Base-by-base conservation (phyloP, 2,329 filamentous ascomycete genomes). In the Cercospora sp. region DNA sequence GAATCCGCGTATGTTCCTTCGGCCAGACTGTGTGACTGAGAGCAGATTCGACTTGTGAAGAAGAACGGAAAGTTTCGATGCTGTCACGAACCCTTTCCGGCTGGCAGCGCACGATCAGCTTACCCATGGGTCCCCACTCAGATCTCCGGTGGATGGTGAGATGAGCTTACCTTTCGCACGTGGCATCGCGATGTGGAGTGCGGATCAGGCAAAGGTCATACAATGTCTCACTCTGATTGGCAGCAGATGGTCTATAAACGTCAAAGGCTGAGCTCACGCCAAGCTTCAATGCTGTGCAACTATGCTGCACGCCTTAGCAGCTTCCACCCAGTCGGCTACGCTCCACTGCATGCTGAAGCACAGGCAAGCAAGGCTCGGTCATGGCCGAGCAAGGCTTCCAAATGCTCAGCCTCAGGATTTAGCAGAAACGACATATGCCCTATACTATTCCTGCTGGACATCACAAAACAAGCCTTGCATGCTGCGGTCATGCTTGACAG, bases 171-270 rank as follows among this genome's bases (percentile, higher is more conserved):
- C 16, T 8, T 53, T 26, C 6, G 24, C 51, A 57, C 28, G 51
- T 57, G 51, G 9, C 28, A 30, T 57, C 5, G 7, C 24, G 16
- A 16, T 28, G 21, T 30, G 28, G 21, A 8, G 30, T 30, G 8
- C 18, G 28, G 24, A 24, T 12, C 49, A 57, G 24, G 21, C 13
- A 28, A 28, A 57, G 12, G 51, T 30, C 24, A 30, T 3, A 18
- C 28, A 10, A 16, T 10, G 51, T 30, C 58, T 10, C 34, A 40
- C 6, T 61, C 30, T 63, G 61, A 63, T 63, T 63, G 43, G 61
- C 61, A 26, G 6, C 24, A 55, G 24, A 9, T 49, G 49, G 51
- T 66, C 40, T 61, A 66, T 55, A 57, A 66, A 40, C 43, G 59
- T 28, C 49, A 21, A 59, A 34, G 34, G 65, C 64, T 51, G 59